A percentile compares a stretch with the other conserved stretches of the same genome.
Conservation (phyloP, 805 yeast species). For the Suhomyces sp. region DNA sequence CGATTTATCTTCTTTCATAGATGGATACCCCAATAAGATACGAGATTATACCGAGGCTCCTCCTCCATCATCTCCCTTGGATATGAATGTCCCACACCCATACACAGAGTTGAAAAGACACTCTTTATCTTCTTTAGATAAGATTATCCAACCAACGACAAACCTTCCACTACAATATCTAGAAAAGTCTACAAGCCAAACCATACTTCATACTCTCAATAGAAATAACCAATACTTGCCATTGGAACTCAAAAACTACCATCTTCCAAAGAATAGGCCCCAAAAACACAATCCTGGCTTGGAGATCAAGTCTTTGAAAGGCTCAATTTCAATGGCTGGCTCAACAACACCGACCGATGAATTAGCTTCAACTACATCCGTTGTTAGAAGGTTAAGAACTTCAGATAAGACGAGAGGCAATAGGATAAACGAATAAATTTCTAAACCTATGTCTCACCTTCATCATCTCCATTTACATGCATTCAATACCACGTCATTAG, state of each 20-base stretch:
- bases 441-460: not conserved
- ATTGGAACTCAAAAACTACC: not conserved
- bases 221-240: constrained; percentile 1
- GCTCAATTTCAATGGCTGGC: constrained; percentile 15
- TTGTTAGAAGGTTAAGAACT: not conserved
- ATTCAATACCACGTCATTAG: too few relatives aligned
- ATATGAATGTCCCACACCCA: not conserved
- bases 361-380: constrained; percentile 1
- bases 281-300: constrained; percentile 4
- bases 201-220: constrained; percentile 8
- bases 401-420: not conserved
- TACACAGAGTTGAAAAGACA: constrained; percentile 3
- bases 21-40: not conserved
- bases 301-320: constrained; percentile 24
- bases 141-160: not conserved
- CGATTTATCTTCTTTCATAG: constrained; percentile 21
- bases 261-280: not conserved
- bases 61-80: not conserved
- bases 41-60: not conserved
- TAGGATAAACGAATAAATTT: not conserved
- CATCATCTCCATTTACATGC: too few relatives aligned
- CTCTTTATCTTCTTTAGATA: constrained; percentile 8
- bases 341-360: constrained; percentile 6
- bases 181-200: constrained; percentile 4
- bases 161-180: not conserved